Conservation (phyloP, 495 filamentous ascomycete genomes). For the Cairneyella variabilis region DNA sequence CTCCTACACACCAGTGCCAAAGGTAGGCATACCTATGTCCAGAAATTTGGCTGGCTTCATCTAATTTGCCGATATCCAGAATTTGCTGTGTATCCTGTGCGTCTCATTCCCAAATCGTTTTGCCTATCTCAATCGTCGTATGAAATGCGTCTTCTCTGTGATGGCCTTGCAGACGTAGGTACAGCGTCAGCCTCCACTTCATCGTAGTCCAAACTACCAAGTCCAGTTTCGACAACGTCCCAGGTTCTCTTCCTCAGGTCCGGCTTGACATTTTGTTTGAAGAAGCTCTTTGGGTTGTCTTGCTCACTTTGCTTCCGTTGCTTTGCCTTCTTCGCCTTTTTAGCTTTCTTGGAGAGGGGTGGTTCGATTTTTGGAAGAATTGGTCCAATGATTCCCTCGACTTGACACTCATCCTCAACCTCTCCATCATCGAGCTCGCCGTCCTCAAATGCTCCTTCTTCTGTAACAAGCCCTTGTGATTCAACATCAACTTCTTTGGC, state of each 20-base stretch:
- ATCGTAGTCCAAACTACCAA: constrained; percentile 50
- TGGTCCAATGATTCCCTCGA: neutral
- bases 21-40: too few relatives aligned
- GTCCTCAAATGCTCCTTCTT: constrained; percentile 20
- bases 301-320: constrained; percentile 10
- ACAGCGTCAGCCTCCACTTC: constrained; percentile 30
- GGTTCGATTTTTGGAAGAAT: neutral
- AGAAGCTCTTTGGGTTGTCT: constrained; percentile 15
- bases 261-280: constrained; percentile 36
- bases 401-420: neutral
- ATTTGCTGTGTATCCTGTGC: neutral
- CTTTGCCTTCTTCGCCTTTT: constrained; percentile 33
- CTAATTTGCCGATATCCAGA: neutral
- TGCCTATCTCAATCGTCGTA: constrained; percentile 34
- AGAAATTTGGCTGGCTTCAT: too few relatives aligned
- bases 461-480: neutral
- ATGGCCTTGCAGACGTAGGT: constrained; percentile 20
- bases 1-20: too few relatives aligned
- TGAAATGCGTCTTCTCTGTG: constrained; percentile 41
- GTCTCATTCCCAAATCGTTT: neutral
- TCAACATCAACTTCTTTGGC: constrained; percentile 1
- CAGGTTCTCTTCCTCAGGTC: constrained; percentile 56
- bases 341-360: constrained; percentile 29
- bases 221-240: constrained; percentile 49
- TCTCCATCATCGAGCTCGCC: constrained; percentile 18